Evolutionary conservation across 176 grass and related monocot species (phyloP).

Genomic region (Paspalum notatum): DNA sequence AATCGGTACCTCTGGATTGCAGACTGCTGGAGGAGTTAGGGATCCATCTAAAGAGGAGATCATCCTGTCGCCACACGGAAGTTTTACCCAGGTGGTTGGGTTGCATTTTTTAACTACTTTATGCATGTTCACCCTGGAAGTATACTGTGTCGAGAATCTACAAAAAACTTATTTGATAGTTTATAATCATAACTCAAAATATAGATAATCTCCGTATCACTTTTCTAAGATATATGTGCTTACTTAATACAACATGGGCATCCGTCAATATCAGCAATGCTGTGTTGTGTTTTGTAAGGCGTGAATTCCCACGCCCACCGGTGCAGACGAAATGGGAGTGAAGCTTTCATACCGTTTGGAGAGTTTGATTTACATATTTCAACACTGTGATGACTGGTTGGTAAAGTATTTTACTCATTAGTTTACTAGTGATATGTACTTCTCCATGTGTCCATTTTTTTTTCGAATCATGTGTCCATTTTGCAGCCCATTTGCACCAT

Average conservation of each 20-base stretch:
- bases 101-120: conserved; percentile 2
- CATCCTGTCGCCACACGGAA: conserved; percentile 46
- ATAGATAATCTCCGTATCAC: background rate
- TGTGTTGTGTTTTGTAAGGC: background rate
- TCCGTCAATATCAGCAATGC: no score
- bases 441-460: background rate
- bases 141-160: background rate
- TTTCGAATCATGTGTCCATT: background rate
- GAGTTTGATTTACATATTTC: background rate
- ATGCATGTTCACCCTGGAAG: background rate
- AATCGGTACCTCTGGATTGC: conserved; percentile 21
- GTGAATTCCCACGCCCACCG: background rate
- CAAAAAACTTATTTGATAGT: background rate
- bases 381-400: background rate
- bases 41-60: conserved; percentile 52
- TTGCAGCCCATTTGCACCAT: background rate
- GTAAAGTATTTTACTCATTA: background rate
- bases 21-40: conserved; percentile 58
- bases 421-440: background rate
- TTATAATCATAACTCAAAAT: background rate
- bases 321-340: background rate
- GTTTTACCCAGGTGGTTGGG: conserved; percentile 52
- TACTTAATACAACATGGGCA: background rate
- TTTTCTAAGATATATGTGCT: background rate
- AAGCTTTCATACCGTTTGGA: background rate